A percentile compares a stretch with the other conserved stretches of the same genome.
Conservation (phyloP, 2,329 filamentous ascomycete genomes). For the Penicillium polonicum region DNA sequence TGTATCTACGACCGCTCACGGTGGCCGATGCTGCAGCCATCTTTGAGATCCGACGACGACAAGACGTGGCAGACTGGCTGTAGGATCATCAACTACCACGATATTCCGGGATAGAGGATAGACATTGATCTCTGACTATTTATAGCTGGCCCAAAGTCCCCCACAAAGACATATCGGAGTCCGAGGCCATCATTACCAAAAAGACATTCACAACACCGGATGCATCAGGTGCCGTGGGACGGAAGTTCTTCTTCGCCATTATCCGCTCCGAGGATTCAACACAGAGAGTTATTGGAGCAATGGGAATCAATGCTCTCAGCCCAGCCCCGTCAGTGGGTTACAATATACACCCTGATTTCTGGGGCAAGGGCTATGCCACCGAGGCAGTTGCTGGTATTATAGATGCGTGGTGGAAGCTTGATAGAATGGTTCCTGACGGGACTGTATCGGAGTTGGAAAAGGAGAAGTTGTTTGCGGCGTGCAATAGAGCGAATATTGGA, state of each 20-base stretch:
- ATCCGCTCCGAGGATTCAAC: constrained; percentile 14
- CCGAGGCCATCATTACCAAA: constrained; percentile 11
- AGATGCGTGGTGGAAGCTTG: constrained; percentile 27
- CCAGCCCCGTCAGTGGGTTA: constrained; percentile 25
- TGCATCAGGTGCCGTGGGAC: constrained; percentile 19
- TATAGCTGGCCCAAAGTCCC: constrained; percentile 15
- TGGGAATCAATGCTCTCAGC: constrained; percentile 20
- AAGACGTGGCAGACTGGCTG: constrained; percentile 32
- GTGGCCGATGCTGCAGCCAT: constrained; percentile 21
- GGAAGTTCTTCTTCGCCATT: constrained; percentile 22
- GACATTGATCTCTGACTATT: neutral
- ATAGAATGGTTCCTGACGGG: neutral
- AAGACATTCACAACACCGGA: constrained; percentile 22
- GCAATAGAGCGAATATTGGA: constrained; percentile 20
- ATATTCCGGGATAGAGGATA: neutral
- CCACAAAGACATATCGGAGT: constrained; percentile 16
- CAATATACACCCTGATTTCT: constrained; percentile 25
- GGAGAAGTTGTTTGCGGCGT: constrained; percentile 22
- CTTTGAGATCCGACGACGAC: constrained; percentile 23
- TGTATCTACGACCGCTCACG: constrained; percentile 22
- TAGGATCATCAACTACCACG: constrained; percentile 11
- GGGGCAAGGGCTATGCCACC: constrained; percentile 26
- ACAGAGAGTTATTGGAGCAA: constrained; percentile 18
- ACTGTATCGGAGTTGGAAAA: neutral
- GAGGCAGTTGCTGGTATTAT: constrained; percentile 26